A percentile compares a stretch with the other conserved stretches of the same genome.
phyloP scores from a whole-genome alignment of 768 basidiomycete species.

The Hypsizygus marmoreus region DNA sequence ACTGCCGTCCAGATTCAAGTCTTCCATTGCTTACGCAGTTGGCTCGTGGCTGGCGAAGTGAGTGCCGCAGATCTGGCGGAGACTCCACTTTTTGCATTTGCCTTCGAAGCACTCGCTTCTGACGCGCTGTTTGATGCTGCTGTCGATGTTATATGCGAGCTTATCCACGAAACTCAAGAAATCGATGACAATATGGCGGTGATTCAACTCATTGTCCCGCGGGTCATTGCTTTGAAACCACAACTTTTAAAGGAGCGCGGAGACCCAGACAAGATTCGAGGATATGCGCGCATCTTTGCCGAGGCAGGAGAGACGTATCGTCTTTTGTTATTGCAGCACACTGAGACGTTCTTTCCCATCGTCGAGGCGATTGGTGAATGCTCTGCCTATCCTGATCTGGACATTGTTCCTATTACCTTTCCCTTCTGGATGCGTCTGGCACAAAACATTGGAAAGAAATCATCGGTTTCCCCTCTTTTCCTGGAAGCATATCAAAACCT shows the following conservation, averaged over 20 bases:
- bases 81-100: slow-evolving; percentile 77
- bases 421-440: slow-evolving; percentile 98
- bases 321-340: slow-evolving; percentile 82
- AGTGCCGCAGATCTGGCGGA: slow-evolving; percentile 60
- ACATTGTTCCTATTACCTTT: slow-evolving; percentile 97
- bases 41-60: slow-evolving; percentile 89
- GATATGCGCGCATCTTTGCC: slow-evolving; percentile 89
- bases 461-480: slow-evolving; percentile 74
- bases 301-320: slow-evolving; percentile 98
- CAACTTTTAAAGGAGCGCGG: slow-evolving; percentile 61
- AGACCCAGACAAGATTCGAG: slow-evolving; percentile 87
- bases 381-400: slow-evolving; percentile 89
- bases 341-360: slow-evolving; percentile 91
- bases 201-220: slow-evolving; percentile 86
- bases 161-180: slow-evolving; percentile 98
- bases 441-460: slow-evolving; percentile 80
- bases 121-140: slow-evolving; percentile 93
- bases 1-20: slow-evolving; percentile 74
- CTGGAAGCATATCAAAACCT: slow-evolving; percentile 81
- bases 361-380: slow-evolving; percentile 94
- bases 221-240: slow-evolving; percentile 74
- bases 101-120: slow-evolving; percentile 82
- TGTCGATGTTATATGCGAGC: slow-evolving; percentile 88
- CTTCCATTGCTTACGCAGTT: slow-evolving; percentile 82
- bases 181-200: slow-evolving; percentile 90